Evolutionary conservation across 306 rosid genomes (phyloP).

Genomic region (Calophaca sinica): DNA sequence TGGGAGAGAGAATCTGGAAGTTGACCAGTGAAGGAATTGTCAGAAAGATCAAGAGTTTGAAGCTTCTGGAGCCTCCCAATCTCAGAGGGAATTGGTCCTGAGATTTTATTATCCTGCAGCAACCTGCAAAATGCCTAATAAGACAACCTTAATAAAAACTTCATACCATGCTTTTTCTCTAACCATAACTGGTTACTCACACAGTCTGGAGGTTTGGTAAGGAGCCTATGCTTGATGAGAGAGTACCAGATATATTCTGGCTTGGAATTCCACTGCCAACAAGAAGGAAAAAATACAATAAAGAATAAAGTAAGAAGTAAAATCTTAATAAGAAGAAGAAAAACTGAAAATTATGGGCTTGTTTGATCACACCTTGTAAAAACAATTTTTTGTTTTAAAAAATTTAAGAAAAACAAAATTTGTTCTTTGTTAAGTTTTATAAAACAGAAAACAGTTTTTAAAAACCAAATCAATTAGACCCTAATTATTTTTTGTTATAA

Average conservation of each 20-base stretch:
- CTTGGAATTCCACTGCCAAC: slow-evolving; percentile 79
- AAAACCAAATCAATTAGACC: too few relatives aligned
- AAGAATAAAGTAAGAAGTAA: not conserved
- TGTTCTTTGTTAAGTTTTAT: too few relatives aligned
- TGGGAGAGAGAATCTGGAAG: slow-evolving; percentile 73
- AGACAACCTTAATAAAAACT: slow-evolving; percentile 20
- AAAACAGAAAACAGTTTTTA: not conserved
- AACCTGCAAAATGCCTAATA: slow-evolving; percentile 55
- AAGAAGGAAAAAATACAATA: not conserved
- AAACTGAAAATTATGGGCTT: too few relatives aligned
- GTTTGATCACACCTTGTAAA: too few relatives aligned
- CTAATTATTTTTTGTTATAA: too few relatives aligned
- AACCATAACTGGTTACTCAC: slow-evolving; percentile 57
- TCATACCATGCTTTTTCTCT: not conserved
- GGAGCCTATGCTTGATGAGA: slow-evolving; percentile 85
- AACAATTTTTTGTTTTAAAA: too few relatives aligned
- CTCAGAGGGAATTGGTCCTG: slow-evolving; percentile 84
- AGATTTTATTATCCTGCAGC: slow-evolving; percentile 76
- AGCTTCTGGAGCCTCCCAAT: slow-evolving; percentile 81
- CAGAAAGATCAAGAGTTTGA: slow-evolving; percentile 86
- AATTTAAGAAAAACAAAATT: too few relatives aligned
- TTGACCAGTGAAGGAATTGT: slow-evolving; percentile 72
- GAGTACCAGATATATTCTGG: slow-evolving; percentile 79
- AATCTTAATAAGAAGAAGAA: slow-evolving; percentile 26
- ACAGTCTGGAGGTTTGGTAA: slow-evolving; percentile 76